A percentile compares a stretch with the other conserved stretches of the same genome.
These are phyloP conservation scores for Clavariopsis aquatica DNA, from an alignment of 495 filamentous ascomycete species.

Conservation along the genomic window DNA sequence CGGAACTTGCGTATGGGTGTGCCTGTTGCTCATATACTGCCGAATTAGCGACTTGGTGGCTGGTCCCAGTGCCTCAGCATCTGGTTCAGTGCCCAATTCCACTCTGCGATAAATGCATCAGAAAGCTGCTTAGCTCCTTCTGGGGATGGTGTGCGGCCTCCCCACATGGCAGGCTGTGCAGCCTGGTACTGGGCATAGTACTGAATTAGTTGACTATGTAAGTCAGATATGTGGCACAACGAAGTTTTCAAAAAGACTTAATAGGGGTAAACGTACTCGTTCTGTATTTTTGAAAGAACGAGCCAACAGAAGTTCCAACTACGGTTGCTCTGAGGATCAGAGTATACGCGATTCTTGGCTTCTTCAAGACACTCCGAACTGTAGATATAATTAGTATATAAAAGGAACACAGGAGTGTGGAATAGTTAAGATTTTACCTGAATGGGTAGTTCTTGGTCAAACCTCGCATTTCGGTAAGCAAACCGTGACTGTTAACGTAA, in stretches of 20 bases:
- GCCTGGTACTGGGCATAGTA: slow-evolving; percentile 63
- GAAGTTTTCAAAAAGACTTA: background rate
- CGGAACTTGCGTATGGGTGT: too few relatives aligned
- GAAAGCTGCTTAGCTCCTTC: slow-evolving; percentile 61
- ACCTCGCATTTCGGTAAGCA: slow-evolving; percentile 70
- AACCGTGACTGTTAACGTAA: slow-evolving; percentile 72
- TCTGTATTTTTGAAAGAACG: slow-evolving; percentile 65
- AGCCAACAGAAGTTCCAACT: slow-evolving; percentile 83
- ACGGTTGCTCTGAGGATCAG: slow-evolving; percentile 63
- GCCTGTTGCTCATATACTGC: too few relatives aligned
- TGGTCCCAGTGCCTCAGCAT: slow-evolving; percentile 71
- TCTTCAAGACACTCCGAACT: slow-evolving; percentile 67
- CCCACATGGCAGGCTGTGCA: slow-evolving; percentile 72
- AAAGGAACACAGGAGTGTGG: background rate
- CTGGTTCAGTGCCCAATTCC: slow-evolving; percentile 63
- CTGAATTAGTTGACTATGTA: slow-evolving; percentile 57
- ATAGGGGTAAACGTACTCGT: slow-evolving; percentile 57
- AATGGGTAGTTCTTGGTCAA: slow-evolving; percentile 73
- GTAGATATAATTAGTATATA: slow-evolving; percentile 5
- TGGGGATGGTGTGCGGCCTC: slow-evolving; percentile 55
- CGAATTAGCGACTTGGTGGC: slow-evolving; percentile 49
- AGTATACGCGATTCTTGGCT: slow-evolving; percentile 64
- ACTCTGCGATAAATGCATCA: slow-evolving; percentile 64
- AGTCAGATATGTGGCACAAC: slow-evolving; percentile 18
- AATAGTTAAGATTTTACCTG: slow-evolving; percentile 34